Percentiles rank a stretch among this genome's conserved stretches.
Conservation (phyloP, 805 yeast genomes). For the Metschnikowia sp. region DNA sequence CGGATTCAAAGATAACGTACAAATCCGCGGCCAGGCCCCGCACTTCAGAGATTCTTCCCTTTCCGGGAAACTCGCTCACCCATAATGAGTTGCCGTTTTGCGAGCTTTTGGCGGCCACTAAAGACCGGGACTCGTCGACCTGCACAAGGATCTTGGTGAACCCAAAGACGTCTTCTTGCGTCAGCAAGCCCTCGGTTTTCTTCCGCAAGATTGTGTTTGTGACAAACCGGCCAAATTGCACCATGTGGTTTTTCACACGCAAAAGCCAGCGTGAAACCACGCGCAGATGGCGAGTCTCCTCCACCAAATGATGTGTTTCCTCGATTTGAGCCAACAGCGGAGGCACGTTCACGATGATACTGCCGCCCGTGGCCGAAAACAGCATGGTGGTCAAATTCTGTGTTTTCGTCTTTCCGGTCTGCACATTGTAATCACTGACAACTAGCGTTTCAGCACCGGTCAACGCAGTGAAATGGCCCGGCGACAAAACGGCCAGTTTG, state of each 20-base stretch:
- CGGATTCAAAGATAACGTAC: conserved; percentile 10
- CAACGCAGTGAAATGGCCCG: background rate
- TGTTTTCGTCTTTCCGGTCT: background rate
- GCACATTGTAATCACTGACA: background rate
- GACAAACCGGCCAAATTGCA: conserved; percentile 29
- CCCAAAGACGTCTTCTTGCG: conserved; percentile 26
- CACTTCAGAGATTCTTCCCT: conserved; percentile 4
- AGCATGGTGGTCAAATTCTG: background rate
- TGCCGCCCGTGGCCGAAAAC: conserved; percentile 10
- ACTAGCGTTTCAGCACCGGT: background rate
- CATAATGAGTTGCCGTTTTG: conserved; percentile 10
- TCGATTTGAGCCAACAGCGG: conserved; percentile 25
- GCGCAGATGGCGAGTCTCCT: conserved; percentile 24
- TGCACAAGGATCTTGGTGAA: conserved; percentile 31
- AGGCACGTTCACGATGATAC: conserved; percentile 32
- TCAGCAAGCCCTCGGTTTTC: conserved; percentile 2
- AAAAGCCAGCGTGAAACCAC: conserved; percentile 25
- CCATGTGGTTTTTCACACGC: conserved; percentile 31
- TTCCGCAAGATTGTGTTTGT: background rate
- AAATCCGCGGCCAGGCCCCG: conserved; percentile 6
- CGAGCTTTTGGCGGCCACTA: conserved; percentile 13
- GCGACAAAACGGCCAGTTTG: background rate
- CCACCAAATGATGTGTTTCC: conserved; percentile 30
- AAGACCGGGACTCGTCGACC: conserved; percentile 18
- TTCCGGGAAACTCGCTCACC: background rate